Evolutionary conservation across 345 rosid species (phyloP).

Genomic region (Euphorbia peplus): DNA sequence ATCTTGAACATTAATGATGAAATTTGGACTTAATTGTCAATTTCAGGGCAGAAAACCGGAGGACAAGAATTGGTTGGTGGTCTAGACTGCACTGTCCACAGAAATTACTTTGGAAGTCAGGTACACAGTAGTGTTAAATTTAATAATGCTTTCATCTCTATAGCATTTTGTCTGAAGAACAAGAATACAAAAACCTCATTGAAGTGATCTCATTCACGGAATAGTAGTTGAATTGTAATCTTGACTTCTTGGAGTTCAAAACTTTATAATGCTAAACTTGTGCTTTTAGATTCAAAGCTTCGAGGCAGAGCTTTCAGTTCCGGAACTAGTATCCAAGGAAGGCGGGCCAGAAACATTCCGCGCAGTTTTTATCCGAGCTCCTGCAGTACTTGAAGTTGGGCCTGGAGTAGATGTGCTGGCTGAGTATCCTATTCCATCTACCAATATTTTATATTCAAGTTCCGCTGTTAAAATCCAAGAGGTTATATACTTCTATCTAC

Average conservation of each 20-base stretch:
- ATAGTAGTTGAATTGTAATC: not conserved
- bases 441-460: constrained; percentile 67
- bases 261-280: not conserved
- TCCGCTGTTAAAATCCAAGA: constrained; percentile 75
- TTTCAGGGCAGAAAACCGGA: constrained; percentile 88
- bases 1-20: constrained; percentile 5
- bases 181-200: not conserved
- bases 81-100: constrained; percentile 76
- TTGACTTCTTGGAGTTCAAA: not conserved
- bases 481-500: constrained; percentile 39
- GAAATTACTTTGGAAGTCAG: constrained; percentile 97
- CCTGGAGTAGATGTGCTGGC: constrained; percentile 87
- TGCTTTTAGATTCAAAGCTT: constrained; percentile 76
- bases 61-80: constrained; percentile 94
- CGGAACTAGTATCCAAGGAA: constrained; percentile 66
- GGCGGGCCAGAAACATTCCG: constrained; percentile 86
- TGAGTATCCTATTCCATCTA: constrained; percentile 57
- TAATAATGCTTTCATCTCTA: not conserved
- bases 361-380: constrained; percentile 94
- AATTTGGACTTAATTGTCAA: not conserved
- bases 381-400: constrained; percentile 81
- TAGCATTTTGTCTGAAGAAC: not conserved
- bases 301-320: constrained; percentile 79
- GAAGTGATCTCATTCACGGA: not conserved
- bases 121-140: constrained; percentile 27